Evolutionary conservation across 192 early-diverging fungal genomes (phyloP), one percentile per base, ranked within the genome.

Genomic region (Backusella tuberculispora): DNA sequence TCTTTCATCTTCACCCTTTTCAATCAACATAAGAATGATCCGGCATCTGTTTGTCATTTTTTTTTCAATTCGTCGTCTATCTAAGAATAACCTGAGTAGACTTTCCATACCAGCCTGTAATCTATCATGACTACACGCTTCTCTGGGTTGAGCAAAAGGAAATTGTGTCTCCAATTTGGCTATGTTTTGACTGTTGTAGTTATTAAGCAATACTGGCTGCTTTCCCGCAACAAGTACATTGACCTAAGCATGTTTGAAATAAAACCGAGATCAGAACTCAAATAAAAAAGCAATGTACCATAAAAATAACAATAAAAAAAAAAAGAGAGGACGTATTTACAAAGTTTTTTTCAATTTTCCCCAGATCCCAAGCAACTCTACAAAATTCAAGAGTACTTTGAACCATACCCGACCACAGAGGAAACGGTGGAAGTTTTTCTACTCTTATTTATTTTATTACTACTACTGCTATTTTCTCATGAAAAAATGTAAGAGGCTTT

Each of bases 391-490:
- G 48, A 4, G 71, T 72, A 13, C 70, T 71, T 41, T 72, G 43
- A 13, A 77, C 76, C 38, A 77, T 77, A 41, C 69, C 50, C 3
- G 76, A 43, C 76, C 76, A 77, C 34, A 77, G 24, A 9, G 76
- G 76, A 14, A 72, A 72, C 10, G 76, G 68, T 29, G 76, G 76
- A 15, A 75, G 43, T 56, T 63, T 53, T 19, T 53, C 66, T 70
- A 43, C 53, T 34, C 47, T 29, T 56, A 50, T 48, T 71, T 19
- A 15, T 43, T 73, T 60, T 73, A 38, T 73, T 63, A 21, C n/a
- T 45, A 2, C 48, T 50, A 17, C 5, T 19, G 6, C 19, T 53
- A 21, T 19, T 53, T 9, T n/a, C 50, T 53, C 50, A 9, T 48
- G 14, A 21, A 34, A 34, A 34, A 34, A 24, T 69, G 42, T 6